Percentiles rank a stretch among this genome's conserved stretches.
These are phyloP conservation scores for Echium plantagineum DNA, from an alignment of 257 asterid species.

Conservation along the genomic window DNA sequence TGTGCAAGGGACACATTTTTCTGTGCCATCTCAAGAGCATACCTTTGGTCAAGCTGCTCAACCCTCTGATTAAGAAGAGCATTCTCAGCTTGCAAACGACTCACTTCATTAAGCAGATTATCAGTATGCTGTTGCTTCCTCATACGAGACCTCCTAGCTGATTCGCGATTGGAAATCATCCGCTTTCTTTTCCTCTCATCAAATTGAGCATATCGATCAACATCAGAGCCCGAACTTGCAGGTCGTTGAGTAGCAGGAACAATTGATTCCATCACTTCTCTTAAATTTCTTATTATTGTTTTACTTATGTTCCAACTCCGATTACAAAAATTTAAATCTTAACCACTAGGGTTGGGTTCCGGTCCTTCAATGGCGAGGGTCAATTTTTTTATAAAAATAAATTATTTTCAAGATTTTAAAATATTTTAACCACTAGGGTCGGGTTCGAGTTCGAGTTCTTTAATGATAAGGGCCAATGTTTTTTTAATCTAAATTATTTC, in stretches of 20 bases:
- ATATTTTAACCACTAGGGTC: too few species aligned
- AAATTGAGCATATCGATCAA: slow-evolving; percentile 20
- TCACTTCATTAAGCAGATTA: slow-evolving; percentile 37
- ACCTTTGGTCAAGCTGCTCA: slow-evolving; percentile 33
- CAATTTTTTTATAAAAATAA: too few species aligned
- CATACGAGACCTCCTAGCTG: slow-evolving; percentile 71
- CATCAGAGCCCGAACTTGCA: slow-evolving; percentile 30
- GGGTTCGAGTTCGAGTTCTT: too few species aligned
- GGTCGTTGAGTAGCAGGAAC: slow-evolving; percentile 18
- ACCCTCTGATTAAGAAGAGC: slow-evolving; percentile 33
- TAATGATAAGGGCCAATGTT: too few species aligned
- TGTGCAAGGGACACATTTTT: slow-evolving; percentile 72
- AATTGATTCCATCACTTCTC: slow-evolving; percentile 28
- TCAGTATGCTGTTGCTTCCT: slow-evolving; percentile 59
- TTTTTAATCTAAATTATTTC: not conserved
- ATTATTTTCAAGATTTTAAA: too few species aligned
- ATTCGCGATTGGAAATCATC: slow-evolving; percentile 73
- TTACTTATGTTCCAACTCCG: not conserved
- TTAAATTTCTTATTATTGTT: not conserved
- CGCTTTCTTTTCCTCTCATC: slow-evolving; percentile 69
- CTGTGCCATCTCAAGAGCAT: slow-evolving; percentile 32
- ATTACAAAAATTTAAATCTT: not conserved
- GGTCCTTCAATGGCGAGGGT: too few species aligned
- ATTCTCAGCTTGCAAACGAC: slow-evolving; percentile 37
- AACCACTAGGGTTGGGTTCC: too few species aligned